A percentile compares a stretch with the other conserved stretches of the same genome.
Conservation (phyloP, 139 green algal species). For the Picochlorum sp. region DNA sequence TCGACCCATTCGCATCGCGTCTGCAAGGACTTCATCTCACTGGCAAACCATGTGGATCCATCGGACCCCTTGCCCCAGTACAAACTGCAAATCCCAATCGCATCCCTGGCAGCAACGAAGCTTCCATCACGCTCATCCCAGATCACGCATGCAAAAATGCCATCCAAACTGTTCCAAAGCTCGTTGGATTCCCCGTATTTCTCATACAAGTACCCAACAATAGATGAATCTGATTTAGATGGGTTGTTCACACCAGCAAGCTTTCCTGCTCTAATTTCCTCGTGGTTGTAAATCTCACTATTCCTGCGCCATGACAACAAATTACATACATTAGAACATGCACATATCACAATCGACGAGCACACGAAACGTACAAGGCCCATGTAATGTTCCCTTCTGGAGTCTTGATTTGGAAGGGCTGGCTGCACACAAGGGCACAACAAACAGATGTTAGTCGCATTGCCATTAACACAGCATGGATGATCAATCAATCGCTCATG, state of each 20-base stretch:
- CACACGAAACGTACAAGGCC: constrained; percentile 40
- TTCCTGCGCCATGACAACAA: constrained; percentile 36
- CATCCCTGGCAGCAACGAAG: constrained; percentile 77
- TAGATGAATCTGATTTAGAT: constrained; percentile 48
- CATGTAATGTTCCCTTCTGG: constrained; percentile 47
- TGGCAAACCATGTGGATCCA: constrained; percentile 83
- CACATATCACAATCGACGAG: not conserved
- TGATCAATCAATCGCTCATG: not conserved
- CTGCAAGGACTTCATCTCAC: constrained; percentile 95
- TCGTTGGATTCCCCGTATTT: constrained; percentile 59
- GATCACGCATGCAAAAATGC: constrained; percentile 88
- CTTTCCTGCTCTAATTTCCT: constrained; percentile 22
- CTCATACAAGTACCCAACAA: constrained; percentile 43
- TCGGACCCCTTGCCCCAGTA: constrained; percentile 83
- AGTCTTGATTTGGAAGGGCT: constrained; percentile 49
- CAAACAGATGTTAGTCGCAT: not conserved
- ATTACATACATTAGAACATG: not conserved
- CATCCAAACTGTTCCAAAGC: constrained; percentile 79
- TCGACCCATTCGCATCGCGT: constrained; percentile 44
- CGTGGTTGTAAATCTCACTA: constrained; percentile 69
- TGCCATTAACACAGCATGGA: not conserved
- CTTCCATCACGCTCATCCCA: constrained; percentile 52
- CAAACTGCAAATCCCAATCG: constrained; percentile 88
- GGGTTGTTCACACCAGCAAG: constrained; percentile 38
- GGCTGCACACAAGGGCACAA: constrained; percentile 32